Conservation (phyloP, 2,329 filamentous ascomycete genomes). For the Lomentospora prolificans region DNA sequence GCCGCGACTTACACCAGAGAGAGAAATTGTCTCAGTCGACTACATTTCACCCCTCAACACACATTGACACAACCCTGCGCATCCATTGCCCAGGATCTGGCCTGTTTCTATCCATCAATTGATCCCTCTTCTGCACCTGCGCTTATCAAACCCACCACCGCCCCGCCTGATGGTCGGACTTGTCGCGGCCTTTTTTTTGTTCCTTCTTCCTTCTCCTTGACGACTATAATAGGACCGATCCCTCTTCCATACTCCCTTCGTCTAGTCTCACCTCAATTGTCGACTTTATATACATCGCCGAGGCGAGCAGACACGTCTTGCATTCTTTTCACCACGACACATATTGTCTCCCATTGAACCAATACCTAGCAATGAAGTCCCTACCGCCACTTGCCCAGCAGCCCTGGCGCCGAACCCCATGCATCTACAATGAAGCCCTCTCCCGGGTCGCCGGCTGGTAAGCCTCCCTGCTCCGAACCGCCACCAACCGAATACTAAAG, state of each 20-base stretch:
- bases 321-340: no score
- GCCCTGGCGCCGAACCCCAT: conserved; percentile 64
- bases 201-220: no score
- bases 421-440: conserved; percentile 55
- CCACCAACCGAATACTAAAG: no score
- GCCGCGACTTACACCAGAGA: no score
- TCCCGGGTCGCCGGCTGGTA: conserved; percentile 66
- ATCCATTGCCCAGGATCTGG: background rate
- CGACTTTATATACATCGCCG: background rate
- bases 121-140: background rate
- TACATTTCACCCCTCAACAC: no score
- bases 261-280: background rate
- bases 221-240: no score
- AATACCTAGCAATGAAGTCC: conserved; percentile 30
- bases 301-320: no score
- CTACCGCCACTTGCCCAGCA: conserved; percentile 26
- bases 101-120: background rate
- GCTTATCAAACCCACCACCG: conserved; percentile 10
- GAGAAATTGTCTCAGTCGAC: no score
- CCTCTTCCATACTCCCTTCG: background rate
- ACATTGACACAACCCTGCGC: background rate
- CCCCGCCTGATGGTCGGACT: background rate
- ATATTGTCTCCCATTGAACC: no score
- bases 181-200: background rate
- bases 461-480: no score